A percentile compares a stretch with the other conserved stretches of the same genome.
These are phyloP conservation scores for Solanum acaule DNA, from an alignment of 257 asterid genomes.

Conservation along the genomic window DNA sequence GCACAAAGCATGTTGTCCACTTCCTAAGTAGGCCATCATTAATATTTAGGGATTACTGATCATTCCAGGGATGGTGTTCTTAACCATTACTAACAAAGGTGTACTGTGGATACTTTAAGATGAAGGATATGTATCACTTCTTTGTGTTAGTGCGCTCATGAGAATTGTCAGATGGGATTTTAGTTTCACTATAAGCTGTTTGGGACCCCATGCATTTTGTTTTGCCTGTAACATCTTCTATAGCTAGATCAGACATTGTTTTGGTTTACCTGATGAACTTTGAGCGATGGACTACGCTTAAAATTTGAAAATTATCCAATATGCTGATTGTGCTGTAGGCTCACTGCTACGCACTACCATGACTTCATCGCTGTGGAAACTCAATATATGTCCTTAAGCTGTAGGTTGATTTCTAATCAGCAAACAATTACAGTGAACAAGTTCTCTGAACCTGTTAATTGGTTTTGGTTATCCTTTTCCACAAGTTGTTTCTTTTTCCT, in stretches of 20 bases:
- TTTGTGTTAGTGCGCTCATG: background rate
- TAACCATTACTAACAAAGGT: background rate
- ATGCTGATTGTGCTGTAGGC: background rate
- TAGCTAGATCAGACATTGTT: background rate
- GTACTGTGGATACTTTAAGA: background rate
- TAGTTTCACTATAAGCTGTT: background rate
- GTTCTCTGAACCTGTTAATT: background rate
- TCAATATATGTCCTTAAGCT: background rate
- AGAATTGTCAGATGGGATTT: background rate
- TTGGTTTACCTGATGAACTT: background rate
- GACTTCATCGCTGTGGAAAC: background rate
- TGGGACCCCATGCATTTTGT: background rate
- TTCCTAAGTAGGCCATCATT: background rate
- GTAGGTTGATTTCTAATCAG: background rate
- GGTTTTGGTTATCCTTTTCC: background rate
- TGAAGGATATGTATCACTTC: background rate
- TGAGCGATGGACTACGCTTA: background rate
- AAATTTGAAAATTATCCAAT: background rate
- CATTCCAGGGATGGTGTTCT: background rate
- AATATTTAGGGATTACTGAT: background rate
- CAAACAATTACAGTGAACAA: background rate
- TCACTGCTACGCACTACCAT: background rate
- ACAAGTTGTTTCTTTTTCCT: background rate
- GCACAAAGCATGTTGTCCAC: background rate
- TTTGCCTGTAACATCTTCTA: background rate